Evolutionary conservation across 805 yeast genomes (phyloP).

Genomic region (Naumovozyma dairenensis): DNA sequence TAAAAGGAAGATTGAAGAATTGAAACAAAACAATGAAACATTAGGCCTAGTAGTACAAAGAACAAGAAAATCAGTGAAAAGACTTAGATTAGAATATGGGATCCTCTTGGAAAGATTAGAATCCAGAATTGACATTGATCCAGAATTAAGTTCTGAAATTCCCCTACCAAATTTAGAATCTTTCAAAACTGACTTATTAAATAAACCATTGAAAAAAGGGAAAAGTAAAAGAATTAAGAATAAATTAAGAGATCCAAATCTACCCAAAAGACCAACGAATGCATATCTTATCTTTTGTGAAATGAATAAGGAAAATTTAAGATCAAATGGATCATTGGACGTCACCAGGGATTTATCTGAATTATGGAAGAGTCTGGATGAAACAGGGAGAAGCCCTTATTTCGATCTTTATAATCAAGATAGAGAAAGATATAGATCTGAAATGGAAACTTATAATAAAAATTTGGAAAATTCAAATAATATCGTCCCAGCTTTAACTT

Average conservation of each 20-base stretch:
- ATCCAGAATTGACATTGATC: conserved; percentile 34
- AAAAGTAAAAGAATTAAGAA: conserved; percentile 27
- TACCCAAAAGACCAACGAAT: conserved; percentile 84
- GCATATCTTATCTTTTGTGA: conserved; percentile 87
- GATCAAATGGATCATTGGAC: conserved; percentile 51
- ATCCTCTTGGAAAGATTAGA: conserved; percentile 74
- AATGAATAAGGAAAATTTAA: conserved; percentile 64
- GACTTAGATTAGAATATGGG: conserved; percentile 76
- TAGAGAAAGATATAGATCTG: conserved; percentile 60
- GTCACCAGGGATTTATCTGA: conserved; percentile 73
- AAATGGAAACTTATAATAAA: conserved; percentile 45
- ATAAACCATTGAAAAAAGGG: conserved; percentile 20
- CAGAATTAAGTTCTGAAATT: conserved; percentile 21
- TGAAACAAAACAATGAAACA: conserved; percentile 69
- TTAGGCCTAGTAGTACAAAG: conserved; percentile 69
- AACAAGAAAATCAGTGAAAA: conserved; percentile 62
- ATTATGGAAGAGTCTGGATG: conserved; percentile 69
- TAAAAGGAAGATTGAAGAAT: conserved; percentile 59
- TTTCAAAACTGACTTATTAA: conserved; percentile 18
- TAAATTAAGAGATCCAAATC: conserved; percentile 63
- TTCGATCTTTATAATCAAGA: conserved; percentile 71
- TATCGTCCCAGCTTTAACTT: not conserved
- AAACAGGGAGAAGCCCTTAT: conserved; percentile 62
- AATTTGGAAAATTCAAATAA: conserved; percentile 4
- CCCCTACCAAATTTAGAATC: conserved; percentile 26